Conservation (phyloP, 208 protist genomes). For the Porcisia hertigi region DNA sequence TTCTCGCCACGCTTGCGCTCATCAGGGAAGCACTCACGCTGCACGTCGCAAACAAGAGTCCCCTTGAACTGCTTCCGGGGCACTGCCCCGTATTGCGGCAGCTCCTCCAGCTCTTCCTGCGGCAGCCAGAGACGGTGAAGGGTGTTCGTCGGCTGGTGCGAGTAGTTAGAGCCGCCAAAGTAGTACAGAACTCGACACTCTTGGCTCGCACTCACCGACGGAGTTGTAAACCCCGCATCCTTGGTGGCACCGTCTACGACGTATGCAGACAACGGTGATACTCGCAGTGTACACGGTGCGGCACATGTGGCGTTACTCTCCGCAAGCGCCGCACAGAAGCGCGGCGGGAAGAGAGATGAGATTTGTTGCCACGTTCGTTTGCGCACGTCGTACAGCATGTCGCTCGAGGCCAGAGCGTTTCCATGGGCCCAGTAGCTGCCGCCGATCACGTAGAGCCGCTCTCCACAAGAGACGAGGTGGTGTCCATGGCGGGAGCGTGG, state of each 20-base stretch:
- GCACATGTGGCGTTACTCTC: slow-evolving; percentile 23
- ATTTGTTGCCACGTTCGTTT: slow-evolving; percentile 38
- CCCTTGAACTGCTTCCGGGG: slow-evolving; percentile 60
- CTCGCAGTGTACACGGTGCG: neutral
- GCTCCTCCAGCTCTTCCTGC: slow-evolving; percentile 32
- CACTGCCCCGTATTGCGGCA: slow-evolving; percentile 48
- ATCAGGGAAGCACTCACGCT: slow-evolving; percentile 30
- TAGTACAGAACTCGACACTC: slow-evolving; percentile 35
- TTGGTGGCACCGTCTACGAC: neutral
- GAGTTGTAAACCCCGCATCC: neutral
- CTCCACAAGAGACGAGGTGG: slow-evolving; percentile 45
- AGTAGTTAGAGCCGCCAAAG: slow-evolving; percentile 56
- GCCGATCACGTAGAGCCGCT: slow-evolving; percentile 50
- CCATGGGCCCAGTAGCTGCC: slow-evolving; percentile 66
- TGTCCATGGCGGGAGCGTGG: slow-evolving; percentile 62
- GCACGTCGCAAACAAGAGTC: slow-evolving; percentile 45
- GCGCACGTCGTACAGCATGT: slow-evolving; percentile 44
- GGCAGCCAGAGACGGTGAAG: slow-evolving; percentile 50
- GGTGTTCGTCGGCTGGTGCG: slow-evolving; percentile 35
- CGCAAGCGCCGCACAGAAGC: slow-evolving; percentile 51
- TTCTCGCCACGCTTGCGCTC: slow-evolving; percentile 20
- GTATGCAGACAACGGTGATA: neutral
- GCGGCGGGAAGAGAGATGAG: slow-evolving; percentile 37
- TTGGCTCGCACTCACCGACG: neutral
- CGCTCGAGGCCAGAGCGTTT: slow-evolving; percentile 39